A percentile compares a stretch with the other conserved stretches of the same genome.
Conservation (phyloP, 345 rosid genomes). For the Kandelia obovata region DNA sequence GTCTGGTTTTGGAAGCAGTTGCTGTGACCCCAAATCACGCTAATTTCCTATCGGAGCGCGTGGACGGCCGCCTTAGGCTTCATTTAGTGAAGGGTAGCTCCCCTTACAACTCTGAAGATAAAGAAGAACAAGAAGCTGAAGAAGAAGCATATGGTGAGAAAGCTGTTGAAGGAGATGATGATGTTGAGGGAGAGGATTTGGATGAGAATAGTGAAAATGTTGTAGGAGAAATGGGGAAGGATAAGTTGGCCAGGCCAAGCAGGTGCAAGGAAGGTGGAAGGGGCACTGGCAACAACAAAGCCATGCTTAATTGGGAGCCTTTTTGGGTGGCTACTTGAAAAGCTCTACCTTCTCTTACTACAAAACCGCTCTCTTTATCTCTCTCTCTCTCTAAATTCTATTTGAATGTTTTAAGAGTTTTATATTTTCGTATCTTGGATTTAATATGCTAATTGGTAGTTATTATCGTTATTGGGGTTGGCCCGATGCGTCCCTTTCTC, state of each 20-base stretch:
- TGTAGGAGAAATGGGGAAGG: conserved; percentile 15
- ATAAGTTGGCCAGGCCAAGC: conserved; percentile 7
- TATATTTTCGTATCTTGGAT: conserved; percentile 2
- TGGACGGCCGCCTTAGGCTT: conserved; percentile 22
- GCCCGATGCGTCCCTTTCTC: background rate
- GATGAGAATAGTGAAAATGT: conserved; percentile 5
- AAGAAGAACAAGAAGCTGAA: conserved; percentile 3
- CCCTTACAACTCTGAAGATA: background rate
- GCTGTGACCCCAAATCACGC: conserved; percentile 1
- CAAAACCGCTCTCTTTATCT: background rate
- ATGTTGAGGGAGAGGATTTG: background rate
- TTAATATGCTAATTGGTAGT: conserved; percentile 22
- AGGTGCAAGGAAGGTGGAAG: conserved; percentile 13
- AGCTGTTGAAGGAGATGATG: background rate
- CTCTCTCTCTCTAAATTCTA: background rate
- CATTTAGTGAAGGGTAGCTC: conserved; percentile 10
- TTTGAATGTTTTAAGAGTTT: background rate
- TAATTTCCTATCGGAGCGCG: conserved; percentile 21
- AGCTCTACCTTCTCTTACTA: background rate
- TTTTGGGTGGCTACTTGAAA: conserved; percentile 22
- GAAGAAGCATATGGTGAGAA: conserved; percentile 11
- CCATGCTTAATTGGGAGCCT: conserved; percentile 16
- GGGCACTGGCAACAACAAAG: conserved; percentile 13
- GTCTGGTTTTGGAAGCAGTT: conserved; percentile 27
- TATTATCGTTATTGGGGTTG: conserved; percentile 20